Base-by-base conservation (phyloP, 495 filamentous ascomycete genomes). In the Aspergillus cavernicola region DNA sequence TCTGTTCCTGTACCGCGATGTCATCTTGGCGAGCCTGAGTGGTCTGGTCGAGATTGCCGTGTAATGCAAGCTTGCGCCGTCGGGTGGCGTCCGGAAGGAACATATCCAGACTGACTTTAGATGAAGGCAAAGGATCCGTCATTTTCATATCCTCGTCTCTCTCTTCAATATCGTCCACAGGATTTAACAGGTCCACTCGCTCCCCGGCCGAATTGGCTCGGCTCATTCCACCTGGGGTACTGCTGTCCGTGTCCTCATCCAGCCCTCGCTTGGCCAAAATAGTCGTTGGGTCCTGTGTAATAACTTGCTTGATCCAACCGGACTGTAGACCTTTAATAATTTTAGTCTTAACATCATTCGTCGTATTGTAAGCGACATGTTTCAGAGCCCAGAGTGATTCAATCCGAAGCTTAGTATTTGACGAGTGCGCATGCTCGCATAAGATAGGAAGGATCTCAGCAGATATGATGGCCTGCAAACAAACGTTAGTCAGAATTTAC, bases 361-460 rank as follows among this genome's bases (percentile, higher is more conserved):
- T 72, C 1, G 86, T 80, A 24, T 80, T 78, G 37, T 83, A 76
- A 6, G 93, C 85, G 24, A 96, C 70, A 68, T 96, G 89, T 61
- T 97, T 97, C 40, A 98, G 74, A 16, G 90, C 90, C 93, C 93
- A 97, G 9, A 98, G 67, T 8, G 90, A 88, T 55, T 90, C 88
- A 11, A 93, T 75, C 39, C 87, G 80, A 35, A 97, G 67, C 20
- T 81, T 82, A 6, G 83, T 75, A 60, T 89, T 85, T 49, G 78
- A 70, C 3, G 87, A 90, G 65, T 87, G 88, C 0, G 91, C 90
- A 63, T 96, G 89, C 60, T 88, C 82, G 57, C 90, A 95, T 4
- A 97, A 70, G 4, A 85, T 79, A 44, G 84, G 85, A 36, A 95
- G 71, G 9, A 90, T 80, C n/a, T 90, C 90, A 10, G 77, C 82